Evolutionary conservation across 2,329 filamentous ascomycete genomes (phyloP), one percentile per base, ranked within the genome.

Genomic region (Talaromyces sp.): DNA sequence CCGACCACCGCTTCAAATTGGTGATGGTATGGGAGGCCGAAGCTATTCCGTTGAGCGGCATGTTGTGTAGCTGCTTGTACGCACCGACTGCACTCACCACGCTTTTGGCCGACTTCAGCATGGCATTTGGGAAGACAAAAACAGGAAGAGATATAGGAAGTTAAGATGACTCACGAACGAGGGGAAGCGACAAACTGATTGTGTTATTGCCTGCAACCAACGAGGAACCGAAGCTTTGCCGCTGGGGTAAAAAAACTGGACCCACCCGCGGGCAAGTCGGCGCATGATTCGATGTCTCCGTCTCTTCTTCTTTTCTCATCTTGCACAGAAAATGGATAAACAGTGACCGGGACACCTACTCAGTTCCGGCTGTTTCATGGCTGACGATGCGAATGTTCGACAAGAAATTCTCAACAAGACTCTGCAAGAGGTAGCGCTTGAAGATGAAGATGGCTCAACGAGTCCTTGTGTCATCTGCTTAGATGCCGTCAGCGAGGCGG

Each of bases 401-500:
- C 78, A 80, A 65, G 72, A 79, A 70, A 76, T 83, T 29, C 74
- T 82, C 53, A 78, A 80, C 58, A 77, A 75, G 38, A 82, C 81
- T 0, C 74, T 83, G 5, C 68, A 73, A n/a, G 80, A 83, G 72
- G 79, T 82, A 67, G 72, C 71, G n/a, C 67, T 72, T 38, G 74
- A 75, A 59, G 69, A 77, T 51, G 67, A 74, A 27, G 70, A 72
- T 58, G 69, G 75, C 45, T 67, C 75, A 66, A 72, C 75, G 61
- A 80, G 84, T 68, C 87, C 84, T 72, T 97, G 93, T 77, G 92
- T 96, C 68, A 95, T 98, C 76, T 98, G 93, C 77, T 87, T 97
- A 67, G 91, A 94, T 65, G 74, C 80, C 62, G 83, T 97, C 72
- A 86, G 87, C 10, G 91, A 95, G 71, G 80, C 86, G 61, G 92